phyloP scores from a whole-genome alignment of 306 rosid species.

The Leucaena leucocephala region DNA sequence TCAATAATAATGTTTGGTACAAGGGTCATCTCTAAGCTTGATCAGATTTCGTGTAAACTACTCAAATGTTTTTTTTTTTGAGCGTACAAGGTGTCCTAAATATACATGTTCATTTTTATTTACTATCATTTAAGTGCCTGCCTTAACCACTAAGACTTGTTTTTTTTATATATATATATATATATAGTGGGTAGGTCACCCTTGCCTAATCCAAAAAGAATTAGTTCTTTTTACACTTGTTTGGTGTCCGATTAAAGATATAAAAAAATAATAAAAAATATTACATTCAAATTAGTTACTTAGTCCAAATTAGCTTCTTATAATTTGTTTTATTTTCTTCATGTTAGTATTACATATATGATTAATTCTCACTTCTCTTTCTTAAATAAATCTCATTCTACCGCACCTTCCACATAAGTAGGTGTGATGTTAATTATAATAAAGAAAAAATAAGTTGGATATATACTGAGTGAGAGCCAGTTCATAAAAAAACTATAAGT shows the following conservation, averaged over 20 bases:
- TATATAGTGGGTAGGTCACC: neutral
- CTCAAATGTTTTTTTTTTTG: neutral
- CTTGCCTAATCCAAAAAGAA: neutral
- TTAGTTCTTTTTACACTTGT: neutral
- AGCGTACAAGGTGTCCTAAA: neutral
- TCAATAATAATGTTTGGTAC: neutral
- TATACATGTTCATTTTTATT: neutral
- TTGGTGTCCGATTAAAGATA: neutral
- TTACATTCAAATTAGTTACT: too few relatives aligned
- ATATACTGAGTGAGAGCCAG: too few relatives aligned
- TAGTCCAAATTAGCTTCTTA: too few relatives aligned
- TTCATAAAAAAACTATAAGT: too few relatives aligned
- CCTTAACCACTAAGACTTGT: conserved; percentile 4
- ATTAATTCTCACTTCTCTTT: too few relatives aligned
- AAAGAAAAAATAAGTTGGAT: too few relatives aligned
- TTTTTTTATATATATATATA: too few relatives aligned
- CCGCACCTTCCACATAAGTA: too few relatives aligned
- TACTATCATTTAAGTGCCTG: neutral
- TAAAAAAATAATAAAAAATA: neutral
- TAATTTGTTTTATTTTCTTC: too few relatives aligned
- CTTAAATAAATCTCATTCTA: too few relatives aligned
- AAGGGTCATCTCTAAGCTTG: neutral
- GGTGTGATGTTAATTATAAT: too few relatives aligned
- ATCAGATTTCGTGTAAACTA: neutral
- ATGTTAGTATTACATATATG: too few relatives aligned